Evolutionary conservation across 139 green algal species (phyloP), one percentile per base, ranked within the genome.

Genomic region (Picochlorum sp.): DNA sequence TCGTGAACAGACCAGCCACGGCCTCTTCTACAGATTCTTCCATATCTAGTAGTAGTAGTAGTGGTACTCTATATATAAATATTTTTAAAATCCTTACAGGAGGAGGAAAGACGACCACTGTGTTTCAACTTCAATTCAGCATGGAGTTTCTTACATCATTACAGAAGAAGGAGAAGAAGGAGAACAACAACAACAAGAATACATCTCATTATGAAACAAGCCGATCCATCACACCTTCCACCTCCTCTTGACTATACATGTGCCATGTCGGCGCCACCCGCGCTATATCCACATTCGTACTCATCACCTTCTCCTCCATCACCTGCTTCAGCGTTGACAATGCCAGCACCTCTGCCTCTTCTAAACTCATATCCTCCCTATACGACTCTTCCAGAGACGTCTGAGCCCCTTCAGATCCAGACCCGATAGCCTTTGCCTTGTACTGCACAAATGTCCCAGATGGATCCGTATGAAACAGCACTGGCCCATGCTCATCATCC

Each of bases 261-360:
- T 97, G 83, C 77, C 91, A 99, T 20, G 76, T 85, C 41, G 90
- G 91, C 5, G 87, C 85, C 30, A 99, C 84, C 1, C 62, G 74
- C 0, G 90, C 87, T 37, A 99, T 95, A 73, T 98, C 92, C 57
- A 99, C 94, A 75, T 99, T 99, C 3, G 85, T 96, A 9, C 79
- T 34, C 0, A 89, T 98, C 37, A 97, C 91, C 88, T 98, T 98
- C 78, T 98, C 94, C 75, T 98, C 92, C 92, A 98, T 98, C 49
- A 99, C 94, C 56, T 93, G 84, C 73, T 98, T 98, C 14, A 99
- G 80, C 3, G 90, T 97, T 30, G 73, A 79, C 65, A 98, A 81
- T 18, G 94, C 92, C 67, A 97, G 79, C 64, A 89, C 83, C 80
- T 98, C 92, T 6, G 92, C 94, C 74, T 99, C 94, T 60, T 89